A percentile compares a stretch with the other conserved stretches of the same genome.
Conservation (phyloP, 306 rosid species). For the Casuarina equisetifolia region DNA sequence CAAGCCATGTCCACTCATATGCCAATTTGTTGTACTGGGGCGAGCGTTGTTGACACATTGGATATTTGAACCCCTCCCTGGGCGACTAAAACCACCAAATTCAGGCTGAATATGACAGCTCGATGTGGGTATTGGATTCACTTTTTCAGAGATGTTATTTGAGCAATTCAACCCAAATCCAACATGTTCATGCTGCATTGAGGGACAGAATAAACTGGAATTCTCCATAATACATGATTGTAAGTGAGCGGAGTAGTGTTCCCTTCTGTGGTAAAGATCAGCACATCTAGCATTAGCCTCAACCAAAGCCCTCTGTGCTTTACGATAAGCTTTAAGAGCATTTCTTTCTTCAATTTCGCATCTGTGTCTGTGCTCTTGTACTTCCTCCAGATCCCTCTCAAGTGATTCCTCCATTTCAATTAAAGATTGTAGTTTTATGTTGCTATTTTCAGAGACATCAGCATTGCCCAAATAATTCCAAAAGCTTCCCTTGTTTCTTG, state of each 20-base stretch:
- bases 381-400: conserved; percentile 91
- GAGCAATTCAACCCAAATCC: conserved; percentile 54
- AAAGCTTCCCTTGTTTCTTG: conserved; percentile 34
- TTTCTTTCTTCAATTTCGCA: conserved; percentile 93
- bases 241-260: conserved; percentile 61
- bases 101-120: conserved; percentile 58
- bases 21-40: conserved; percentile 39
- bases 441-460: conserved; percentile 41
- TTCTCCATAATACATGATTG: conserved; percentile 58
- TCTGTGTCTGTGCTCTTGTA: conserved; percentile 69
- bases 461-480: conserved; percentile 47
- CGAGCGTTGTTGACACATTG: conserved; percentile 42
- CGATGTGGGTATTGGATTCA: conserved; percentile 46
- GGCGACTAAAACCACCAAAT: conserved; percentile 46
- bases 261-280: conserved; percentile 76
- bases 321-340: conserved; percentile 80
- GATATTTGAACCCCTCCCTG: conserved; percentile 48
- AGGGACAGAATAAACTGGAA: conserved; percentile 58
- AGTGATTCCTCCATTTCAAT: conserved; percentile 72
- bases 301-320: conserved; percentile 77
- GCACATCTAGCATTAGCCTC: conserved; percentile 82
- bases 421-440: conserved; percentile 50
- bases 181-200: conserved; percentile 56
- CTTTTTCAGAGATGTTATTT: conserved; percentile 47
- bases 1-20: conserved; percentile 45